These are phyloP conservation scores for Austroboletus novae-zelandiae DNA, from an alignment of 1,284 basidiomycete species.

Conservation along the genomic window DNA sequence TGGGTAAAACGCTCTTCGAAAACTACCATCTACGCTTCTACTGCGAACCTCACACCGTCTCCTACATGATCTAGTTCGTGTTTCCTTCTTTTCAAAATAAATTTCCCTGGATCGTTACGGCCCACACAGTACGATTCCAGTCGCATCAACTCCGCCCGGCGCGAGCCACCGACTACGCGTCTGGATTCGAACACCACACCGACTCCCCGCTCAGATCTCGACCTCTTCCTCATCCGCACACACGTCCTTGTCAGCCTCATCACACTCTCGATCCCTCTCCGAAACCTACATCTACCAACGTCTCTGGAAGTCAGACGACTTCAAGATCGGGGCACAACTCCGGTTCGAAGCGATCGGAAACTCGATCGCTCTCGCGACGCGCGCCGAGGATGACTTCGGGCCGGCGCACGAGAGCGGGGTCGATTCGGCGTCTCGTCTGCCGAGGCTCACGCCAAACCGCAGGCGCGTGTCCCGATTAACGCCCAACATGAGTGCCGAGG, in stretches of 20 bases:
- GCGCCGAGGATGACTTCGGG: background rate
- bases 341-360: conserved; percentile 47
- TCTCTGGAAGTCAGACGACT: conserved; percentile 57
- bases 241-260: conserved; percentile 22
- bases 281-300: conserved; percentile 56
- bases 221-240: background rate
- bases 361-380: conserved; percentile 48
- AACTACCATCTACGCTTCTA: conserved; percentile 42
- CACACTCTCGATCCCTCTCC: conserved; percentile 33
- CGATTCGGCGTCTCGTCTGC: background rate
- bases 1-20: conserved; percentile 50
- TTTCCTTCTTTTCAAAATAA: background rate
- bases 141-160: conserved; percentile 47
- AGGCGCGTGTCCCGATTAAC: conserved; percentile 12
- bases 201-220: background rate
- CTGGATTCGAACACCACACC: conserved; percentile 46
- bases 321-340: conserved; percentile 54
- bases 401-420: too few relatives aligned
- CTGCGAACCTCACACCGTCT: conserved; percentile 46
- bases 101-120: too few relatives aligned
- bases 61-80: conserved; percentile 58
- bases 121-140: conserved; percentile 46
- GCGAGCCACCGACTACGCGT: conserved; percentile 58
- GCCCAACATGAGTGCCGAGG: conserved; percentile 1
- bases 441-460: conserved; percentile 7